Percentiles rank a stretch among this genome's conserved stretches.
Evolutionary conservation across 352 stramenopile species (phyloP).

Genomic region (Aphanomyces astaci): DNA sequence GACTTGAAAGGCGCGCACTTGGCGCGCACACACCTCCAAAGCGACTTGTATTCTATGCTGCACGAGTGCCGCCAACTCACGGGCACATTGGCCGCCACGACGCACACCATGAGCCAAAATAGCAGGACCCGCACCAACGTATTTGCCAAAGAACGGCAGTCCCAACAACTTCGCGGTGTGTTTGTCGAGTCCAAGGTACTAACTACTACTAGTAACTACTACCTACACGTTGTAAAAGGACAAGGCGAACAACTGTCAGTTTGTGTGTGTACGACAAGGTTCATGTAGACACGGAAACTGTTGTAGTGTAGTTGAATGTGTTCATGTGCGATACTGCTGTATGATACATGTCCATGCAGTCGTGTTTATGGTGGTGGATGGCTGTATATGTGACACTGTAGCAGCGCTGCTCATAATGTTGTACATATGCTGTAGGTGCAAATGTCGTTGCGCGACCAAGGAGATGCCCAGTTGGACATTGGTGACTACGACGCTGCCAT

Average conservation of each 20-base stretch:
- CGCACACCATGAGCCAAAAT: neutral
- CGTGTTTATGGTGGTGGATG: too few relatives aligned
- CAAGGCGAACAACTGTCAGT: too few relatives aligned
- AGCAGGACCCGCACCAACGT: neutral
- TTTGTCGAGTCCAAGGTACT: neutral
- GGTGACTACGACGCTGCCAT: constrained; percentile 39
- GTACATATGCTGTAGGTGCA: neutral
- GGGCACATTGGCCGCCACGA: neutral
- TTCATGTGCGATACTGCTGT: too few relatives aligned
- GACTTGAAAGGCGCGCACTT: constrained; percentile 5
- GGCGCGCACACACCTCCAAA: neutral
- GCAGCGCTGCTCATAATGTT: too few relatives aligned
- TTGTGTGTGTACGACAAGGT: too few relatives aligned
- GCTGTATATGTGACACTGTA: too few relatives aligned
- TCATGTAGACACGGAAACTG: too few relatives aligned
- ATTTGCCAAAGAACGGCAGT: constrained; percentile 11
- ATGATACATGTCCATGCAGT: too few relatives aligned
- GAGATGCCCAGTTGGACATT: constrained; percentile 49
- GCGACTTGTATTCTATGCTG: neutral
- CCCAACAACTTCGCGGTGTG: neutral
- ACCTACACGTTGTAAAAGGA: too few relatives aligned
- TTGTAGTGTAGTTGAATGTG: too few relatives aligned
- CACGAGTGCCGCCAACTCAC: neutral
- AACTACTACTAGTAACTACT: too few relatives aligned
- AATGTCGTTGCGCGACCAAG: constrained; percentile 31